A percentile compares a stretch with the other conserved stretches of the same genome.
Conservation (phyloP, 1,284 basidiomycete species). For the Phellopilus nigrolimitatus region DNA sequence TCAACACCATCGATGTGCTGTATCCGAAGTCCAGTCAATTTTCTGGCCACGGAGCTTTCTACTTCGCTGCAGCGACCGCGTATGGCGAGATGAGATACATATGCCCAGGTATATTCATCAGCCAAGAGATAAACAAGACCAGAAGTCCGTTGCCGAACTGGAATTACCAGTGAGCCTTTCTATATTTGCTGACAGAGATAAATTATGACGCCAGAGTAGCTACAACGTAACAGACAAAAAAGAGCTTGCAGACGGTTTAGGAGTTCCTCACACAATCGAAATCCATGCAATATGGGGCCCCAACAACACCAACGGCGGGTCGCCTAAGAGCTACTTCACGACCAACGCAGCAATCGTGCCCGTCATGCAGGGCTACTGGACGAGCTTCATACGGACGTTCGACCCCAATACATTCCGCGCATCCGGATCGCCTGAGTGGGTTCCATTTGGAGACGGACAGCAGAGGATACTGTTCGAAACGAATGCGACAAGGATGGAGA, state of each 20-base stretch:
- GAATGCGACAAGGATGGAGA: constrained; percentile 23
- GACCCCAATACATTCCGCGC: constrained; percentile 17
- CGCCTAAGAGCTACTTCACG: constrained; percentile 19
- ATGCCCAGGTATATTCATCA: constrained; percentile 23
- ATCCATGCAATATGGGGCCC: constrained; percentile 23
- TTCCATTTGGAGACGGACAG: constrained; percentile 9
- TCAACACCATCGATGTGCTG: constrained; percentile 15
- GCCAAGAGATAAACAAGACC: constrained; percentile 12
- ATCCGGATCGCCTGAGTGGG: constrained; percentile 17
- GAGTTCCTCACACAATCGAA: constrained; percentile 23
- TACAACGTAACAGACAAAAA: constrained; percentile 23
- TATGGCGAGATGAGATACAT: constrained; percentile 24
- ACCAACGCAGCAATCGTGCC: constrained; percentile 21
- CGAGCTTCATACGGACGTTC: constrained; percentile 23
- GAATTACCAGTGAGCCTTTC: constrained; percentile 17
- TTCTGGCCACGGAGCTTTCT: constrained; percentile 19
- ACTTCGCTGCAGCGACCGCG: constrained; percentile 19
- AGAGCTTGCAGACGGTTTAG: constrained; percentile 19
- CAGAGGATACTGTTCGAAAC: constrained; percentile 22
- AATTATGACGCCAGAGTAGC: constrained; percentile 8
- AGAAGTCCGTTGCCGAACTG: constrained; percentile 13
- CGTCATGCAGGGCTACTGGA: constrained; percentile 23
- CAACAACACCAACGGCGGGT: constrained; percentile 19
- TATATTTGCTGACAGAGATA: not conserved
- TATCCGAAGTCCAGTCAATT: constrained; percentile 22